Evolutionary conservation across 2,329 filamentous ascomycete species (phyloP), one percentile per base, ranked within the genome.

Genomic region (Trichoderma simmonsii): DNA sequence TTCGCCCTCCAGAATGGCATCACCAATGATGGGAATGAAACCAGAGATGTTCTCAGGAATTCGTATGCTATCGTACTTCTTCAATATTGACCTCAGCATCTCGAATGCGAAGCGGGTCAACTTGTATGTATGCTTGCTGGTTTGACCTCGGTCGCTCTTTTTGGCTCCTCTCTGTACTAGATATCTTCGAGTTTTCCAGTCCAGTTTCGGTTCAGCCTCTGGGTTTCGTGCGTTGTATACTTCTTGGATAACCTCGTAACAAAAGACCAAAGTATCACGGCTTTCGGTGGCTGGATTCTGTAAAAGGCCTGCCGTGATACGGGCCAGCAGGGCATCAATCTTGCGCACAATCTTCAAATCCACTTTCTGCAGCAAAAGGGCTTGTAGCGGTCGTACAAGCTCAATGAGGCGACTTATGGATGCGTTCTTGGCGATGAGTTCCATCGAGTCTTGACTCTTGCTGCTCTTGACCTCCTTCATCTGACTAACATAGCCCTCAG

Each of bases 401-500:
- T 91, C 89, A 62, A 91, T 90, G 6, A 98, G 86, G 71, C 91
- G 89, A 66, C 83, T 85, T 28, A 98, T 86, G 1, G 94, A 95
- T 2, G 93, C 91, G 62, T 91, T 94, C 78, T 91, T 93, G 30
- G 96, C 92, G 75, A 98, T 87, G 18, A 98, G 86, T 80, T 98
- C 95, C 91, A 98, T 97, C 0, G 96, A 97, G 79, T 99, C 97
- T 78, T 95, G 97, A 79, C 95, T 98, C 85, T 98, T 99, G 85
- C 93, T 98, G 81, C 93, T 96, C 85, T 97, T 98, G 71, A 99
- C 92, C 82, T 99, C 96, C 81, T 97, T 97, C 91, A 97, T 98
- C 81, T 95, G 93, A 79, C 91, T 97, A 71, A 92, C 91, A 80
- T 99, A 99, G 68, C 95, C 96, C 77, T 98, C 94, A 0, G 95